Conservation (phyloP, 2,329 filamentous ascomycete genomes). For the Lachnellula subtilissima region DNA sequence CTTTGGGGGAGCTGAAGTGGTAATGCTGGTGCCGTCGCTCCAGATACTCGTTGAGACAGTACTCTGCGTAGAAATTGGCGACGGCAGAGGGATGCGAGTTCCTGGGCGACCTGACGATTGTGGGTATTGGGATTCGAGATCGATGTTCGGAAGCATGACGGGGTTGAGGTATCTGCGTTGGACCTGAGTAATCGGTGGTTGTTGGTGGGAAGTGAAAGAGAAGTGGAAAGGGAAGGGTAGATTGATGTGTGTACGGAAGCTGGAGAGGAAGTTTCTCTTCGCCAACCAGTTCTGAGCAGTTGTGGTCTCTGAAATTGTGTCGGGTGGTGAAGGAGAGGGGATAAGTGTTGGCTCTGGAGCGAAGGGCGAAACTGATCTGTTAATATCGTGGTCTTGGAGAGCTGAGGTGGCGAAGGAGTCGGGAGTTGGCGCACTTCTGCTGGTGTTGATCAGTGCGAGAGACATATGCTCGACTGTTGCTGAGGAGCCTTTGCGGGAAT, state of each 20-base stretch:
- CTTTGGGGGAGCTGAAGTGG: background rate
- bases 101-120: background rate
- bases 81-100: background rate
- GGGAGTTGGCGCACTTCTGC: background rate
- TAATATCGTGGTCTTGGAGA: background rate
- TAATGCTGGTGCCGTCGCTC: background rate
- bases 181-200: background rate
- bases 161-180: background rate
- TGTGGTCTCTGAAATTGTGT: background rate
- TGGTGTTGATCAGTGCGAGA: background rate
- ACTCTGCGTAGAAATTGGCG: background rate
- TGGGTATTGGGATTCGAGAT: constrained; percentile 5
- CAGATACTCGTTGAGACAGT: constrained; percentile 2
- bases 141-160: background rate
- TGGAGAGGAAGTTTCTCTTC: constrained; percentile 8
- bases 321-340: constrained; percentile 1
- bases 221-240: constrained; percentile 20
- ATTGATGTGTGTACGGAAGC: constrained; percentile 21
- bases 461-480: constrained; percentile 8
- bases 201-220: constrained; percentile 6
- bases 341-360: background rate
- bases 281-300: background rate
- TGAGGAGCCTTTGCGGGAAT: constrained; percentile 5
- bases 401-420: background rate
- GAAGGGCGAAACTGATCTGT: background rate